Base-by-base conservation (phyloP, 257 asterid species). In the Echium plantagineum region DNA sequence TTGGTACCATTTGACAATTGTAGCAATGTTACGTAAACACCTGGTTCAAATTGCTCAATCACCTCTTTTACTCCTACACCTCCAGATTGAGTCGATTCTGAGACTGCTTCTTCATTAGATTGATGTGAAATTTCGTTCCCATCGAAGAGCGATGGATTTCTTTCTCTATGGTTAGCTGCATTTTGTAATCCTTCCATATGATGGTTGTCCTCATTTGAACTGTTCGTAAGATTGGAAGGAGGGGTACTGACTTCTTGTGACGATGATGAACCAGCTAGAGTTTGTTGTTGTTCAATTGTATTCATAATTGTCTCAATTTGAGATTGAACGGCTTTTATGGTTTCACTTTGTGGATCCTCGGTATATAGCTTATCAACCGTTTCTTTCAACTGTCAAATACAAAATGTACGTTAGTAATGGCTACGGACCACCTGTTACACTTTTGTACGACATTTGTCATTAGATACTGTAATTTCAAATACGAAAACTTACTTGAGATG, bases 41-140 rank as follows among this genome's bases (percentile, higher is more conserved):
- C 98, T 3, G 97, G 94, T 80, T 88, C 98, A 72, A 86, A 91
- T 63, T 88, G 98, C 69, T 91, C 98, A 16, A 83, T 84, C 10
- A 84, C 85, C 76, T 88, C 94, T 49, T 61, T 82, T 24, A 64
- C 74, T 62, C 90, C 90, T n/a, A n/a, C n/a, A n/a, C n/a, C n/a
- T 32, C 2, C 48, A 66, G 58, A 74, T 62, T 55, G 57, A 60
- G 76, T 66, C 17, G 77, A 54, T 61, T 73, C 75, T 0, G 85
- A 60, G 54, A 69, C 78, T 49, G 71, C 65, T 26, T 63, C 85
- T 5, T 62, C 17, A 57, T 58, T 78, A 47, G 80, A 26, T 26
- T 69, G 80, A 61, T 53, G 59, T 18, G 71, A 63, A 66, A 67
- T 64, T 59, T 67, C 70, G 63, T 57, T 68, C 38, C 68, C 59